Evolutionary conservation across 139 green algal species (phyloP), one percentile per base, ranked within the genome.

Genomic region (Medakamo hakoo): DNA sequence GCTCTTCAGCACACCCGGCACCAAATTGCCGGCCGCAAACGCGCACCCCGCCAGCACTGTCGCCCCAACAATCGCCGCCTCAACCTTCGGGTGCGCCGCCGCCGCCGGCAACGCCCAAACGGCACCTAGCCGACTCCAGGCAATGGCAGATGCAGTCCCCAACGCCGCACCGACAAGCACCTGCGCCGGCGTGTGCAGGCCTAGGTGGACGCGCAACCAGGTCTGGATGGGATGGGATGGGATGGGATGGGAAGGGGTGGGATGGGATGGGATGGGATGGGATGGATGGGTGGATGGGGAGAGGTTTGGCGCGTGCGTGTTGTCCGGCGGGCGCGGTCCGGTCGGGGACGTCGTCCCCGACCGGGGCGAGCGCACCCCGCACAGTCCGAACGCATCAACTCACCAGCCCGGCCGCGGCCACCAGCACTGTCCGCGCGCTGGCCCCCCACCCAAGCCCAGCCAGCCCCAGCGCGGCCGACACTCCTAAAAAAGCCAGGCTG

Each of bases 401-500:
- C 40, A 52, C 9, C 40, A 52, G 40, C 9, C 9, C 40, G 40
- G 40, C 40, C 40, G 40, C 40, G 40, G 9, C 40, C 16, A 16
- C 40, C 9, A 9, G 40, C 40, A 52, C 9, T 16, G 40, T 21
- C 40, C 9, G 9, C 9, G 16, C 9, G 9, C 9, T 9, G 9
- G 40, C 40, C 40, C 40, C 40, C 9, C 40, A 21, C 40, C 9
- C 9, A 9, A 16, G 40, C 9, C 9, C 40, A 9, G 40, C 40
- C 40, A 52, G 9, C 40, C 40, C 63, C 40, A 80, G n/a, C 0
- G 79, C 74, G 3, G 70, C 68, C 62, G 85, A 91, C 0, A 67
- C 73, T 5, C 74, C 71, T 21, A 93, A 69, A 62, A 86, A 93
- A 27, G 49, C 73, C 27, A 93, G 62, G 48, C 60, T 76, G 64